phyloP scores from a whole-genome alignment of 2,329 filamentous ascomycete genomes.

The Calonectria pseudoturangicola region DNA sequence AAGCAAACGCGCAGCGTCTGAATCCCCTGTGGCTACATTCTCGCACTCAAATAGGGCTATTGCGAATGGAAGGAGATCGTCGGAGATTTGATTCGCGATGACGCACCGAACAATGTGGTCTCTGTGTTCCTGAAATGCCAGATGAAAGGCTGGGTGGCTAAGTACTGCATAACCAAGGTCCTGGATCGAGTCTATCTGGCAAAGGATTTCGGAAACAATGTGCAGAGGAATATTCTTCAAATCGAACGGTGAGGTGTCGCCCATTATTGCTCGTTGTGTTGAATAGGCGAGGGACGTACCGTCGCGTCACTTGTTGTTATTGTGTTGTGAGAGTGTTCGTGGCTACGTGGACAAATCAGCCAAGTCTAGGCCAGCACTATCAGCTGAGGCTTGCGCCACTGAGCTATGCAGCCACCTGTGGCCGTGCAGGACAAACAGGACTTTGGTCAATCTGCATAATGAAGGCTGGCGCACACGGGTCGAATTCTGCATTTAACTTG shows the following conservation, averaged over 20 bases:
- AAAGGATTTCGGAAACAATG: constrained; percentile 4
- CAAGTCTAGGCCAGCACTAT: neutral
- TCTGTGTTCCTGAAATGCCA: constrained; percentile 6
- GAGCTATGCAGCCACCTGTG: neutral
- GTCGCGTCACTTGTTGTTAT: neutral
- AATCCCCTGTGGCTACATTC: neutral
- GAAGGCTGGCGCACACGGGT: no score
- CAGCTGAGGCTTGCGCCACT: neutral
- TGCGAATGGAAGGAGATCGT: neutral
- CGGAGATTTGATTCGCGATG: neutral
- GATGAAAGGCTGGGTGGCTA: constrained; percentile 7
- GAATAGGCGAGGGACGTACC: neutral
- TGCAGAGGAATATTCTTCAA: constrained; percentile 13
- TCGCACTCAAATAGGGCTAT: neutral
- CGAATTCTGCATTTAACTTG: no score
- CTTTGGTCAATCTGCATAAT: no score
- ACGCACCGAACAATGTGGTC: neutral
- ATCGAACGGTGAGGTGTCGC: no score
- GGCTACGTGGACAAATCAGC: no score
- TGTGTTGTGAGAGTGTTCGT: neutral
- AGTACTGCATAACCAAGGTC: neutral
- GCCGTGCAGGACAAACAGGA: neutral
- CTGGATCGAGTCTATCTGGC: neutral
- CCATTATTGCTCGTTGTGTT: neutral
- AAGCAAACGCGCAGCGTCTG: neutral